Conservation (phyloP, 2,329 filamentous ascomycete species). For the Colletotrichum simmondsii region DNA sequence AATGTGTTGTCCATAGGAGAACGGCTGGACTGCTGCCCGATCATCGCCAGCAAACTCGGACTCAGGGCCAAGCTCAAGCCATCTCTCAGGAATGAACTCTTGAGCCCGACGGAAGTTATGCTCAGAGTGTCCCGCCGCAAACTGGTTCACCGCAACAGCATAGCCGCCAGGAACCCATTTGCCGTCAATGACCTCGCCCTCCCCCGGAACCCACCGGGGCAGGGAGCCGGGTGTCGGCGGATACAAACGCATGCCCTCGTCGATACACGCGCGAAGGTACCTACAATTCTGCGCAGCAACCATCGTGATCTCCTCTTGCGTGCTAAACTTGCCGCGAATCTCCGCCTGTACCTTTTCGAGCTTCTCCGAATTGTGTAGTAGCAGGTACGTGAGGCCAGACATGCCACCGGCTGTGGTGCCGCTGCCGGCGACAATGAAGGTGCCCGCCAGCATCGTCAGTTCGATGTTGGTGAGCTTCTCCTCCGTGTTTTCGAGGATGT, state of each 20-base stretch:
- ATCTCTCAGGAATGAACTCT: slow-evolving; percentile 14
- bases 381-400: slow-evolving; percentile 8
- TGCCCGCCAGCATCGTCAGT: slow-evolving; percentile 6
- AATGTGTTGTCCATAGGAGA: slow-evolving; percentile 58
- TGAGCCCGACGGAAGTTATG: neutral
- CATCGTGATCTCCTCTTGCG: neutral
- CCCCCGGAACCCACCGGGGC: neutral
- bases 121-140: neutral
- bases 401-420: neutral
- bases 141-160: slow-evolving; percentile 3
- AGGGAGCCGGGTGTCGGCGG: slow-evolving; percentile 4
- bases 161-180: neutral
- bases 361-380: neutral
- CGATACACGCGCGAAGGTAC: neutral
- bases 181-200: neutral
- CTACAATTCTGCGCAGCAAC: neutral
- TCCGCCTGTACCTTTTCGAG: neutral
- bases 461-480: slow-evolving; percentile 2
- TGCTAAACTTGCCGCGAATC: neutral
- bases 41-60: neutral
- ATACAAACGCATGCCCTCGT: slow-evolving; percentile 10
- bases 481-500: neutral
- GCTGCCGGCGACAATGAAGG: slow-evolving; percentile 4
- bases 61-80: neutral
- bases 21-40: slow-evolving; percentile 51